phyloP scores from a whole-genome alignment of 768 basidiomycete species.

The Suillus cothurnatus region DNA sequence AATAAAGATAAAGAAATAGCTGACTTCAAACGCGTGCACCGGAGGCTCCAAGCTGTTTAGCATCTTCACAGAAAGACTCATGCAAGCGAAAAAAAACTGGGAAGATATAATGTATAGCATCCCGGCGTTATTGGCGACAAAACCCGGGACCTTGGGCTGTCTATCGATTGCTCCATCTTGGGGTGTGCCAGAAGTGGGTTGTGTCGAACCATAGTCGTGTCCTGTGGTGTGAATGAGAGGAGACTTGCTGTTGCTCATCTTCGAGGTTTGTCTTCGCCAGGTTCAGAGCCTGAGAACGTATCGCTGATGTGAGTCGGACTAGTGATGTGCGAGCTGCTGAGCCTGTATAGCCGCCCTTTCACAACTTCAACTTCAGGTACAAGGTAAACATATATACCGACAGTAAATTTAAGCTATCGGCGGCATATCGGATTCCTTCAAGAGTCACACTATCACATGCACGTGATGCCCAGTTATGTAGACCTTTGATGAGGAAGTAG shows the following conservation, averaged over 20 bases:
- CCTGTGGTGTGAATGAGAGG: neutral
- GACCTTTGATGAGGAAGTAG: too few species aligned
- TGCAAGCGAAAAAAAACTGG: slow-evolving; percentile 61
- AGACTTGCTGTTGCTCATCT: neutral
- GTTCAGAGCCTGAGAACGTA: neutral
- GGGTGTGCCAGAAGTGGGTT: too few species aligned
- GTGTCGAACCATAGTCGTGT: neutral
- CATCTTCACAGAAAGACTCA: slow-evolving; percentile 66
- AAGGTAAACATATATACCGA: neutral
- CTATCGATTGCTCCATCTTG: neutral
- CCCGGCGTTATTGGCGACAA: slow-evolving; percentile 49
- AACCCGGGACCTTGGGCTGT: neutral
- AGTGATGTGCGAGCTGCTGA: too few species aligned
- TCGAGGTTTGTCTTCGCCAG: neutral
- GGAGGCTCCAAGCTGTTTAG: slow-evolving; percentile 60
- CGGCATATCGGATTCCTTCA: neutral
- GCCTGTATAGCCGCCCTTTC: neutral
- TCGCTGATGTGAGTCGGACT: neutral
- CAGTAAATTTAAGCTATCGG: neutral
- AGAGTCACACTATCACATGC: neutral
- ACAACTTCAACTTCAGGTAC: neutral
- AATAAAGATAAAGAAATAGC: slow-evolving; percentile 13
- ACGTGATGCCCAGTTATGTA: too few species aligned
- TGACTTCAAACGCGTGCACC: slow-evolving; percentile 58
- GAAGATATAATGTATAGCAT: slow-evolving; percentile 59